Evolutionary conservation across 108 stramenopile species (phyloP), one percentile per base, ranked within the genome.

Genomic region (Craspedostauros australis): DNA sequence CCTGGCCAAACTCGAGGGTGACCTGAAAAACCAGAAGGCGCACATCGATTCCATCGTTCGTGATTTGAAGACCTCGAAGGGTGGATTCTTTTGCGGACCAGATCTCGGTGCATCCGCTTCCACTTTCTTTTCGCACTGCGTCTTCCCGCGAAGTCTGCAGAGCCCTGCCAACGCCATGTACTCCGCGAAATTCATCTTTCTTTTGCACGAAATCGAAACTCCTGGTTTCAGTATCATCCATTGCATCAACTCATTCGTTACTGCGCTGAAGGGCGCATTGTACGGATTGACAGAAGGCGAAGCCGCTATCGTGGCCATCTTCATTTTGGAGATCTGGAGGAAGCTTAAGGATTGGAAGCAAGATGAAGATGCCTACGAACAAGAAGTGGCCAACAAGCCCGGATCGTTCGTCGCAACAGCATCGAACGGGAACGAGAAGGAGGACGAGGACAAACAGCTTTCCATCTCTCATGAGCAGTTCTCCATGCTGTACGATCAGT

Each of bases 151-250:
- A 4, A 75, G 76, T 46, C 29, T 79, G 14, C 55, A 73, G 24
- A 82, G 73, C 43, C 94, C 94, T 6, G 94, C 91, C 46, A 91
- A 95, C 53, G 80, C 94, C 28, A 61, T 86, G 34, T 95, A 73
- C 60, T 90, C 82, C 42, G 79, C 86, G 6, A 72, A 65, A 19
- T 88, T 95, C 50, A 54, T 82, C 0, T 68, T 64, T 43, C 58
- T 82, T 20, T 71, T 95, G 14, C 94, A 95, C 69, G 57, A 54
- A 26, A 60, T 84, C 29, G 77, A 78, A 44, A 77, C 85, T 26
- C 88, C 86, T 15, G 80, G 89, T 0, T 95, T 95, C 50, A 68
- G 65, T 22, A 85, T 72, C 7, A 57, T 95, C 45, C 55, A 79
- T 40, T 69, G 73, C 48, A 56, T 82, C 31, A 91, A 95, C 41